A percentile compares a stretch with the other conserved stretches of the same genome.
These are phyloP conservation scores for Bipolaris victoriae DNA, from an alignment of 2,329 filamentous ascomycete genomes.

Conservation along the genomic window DNA sequence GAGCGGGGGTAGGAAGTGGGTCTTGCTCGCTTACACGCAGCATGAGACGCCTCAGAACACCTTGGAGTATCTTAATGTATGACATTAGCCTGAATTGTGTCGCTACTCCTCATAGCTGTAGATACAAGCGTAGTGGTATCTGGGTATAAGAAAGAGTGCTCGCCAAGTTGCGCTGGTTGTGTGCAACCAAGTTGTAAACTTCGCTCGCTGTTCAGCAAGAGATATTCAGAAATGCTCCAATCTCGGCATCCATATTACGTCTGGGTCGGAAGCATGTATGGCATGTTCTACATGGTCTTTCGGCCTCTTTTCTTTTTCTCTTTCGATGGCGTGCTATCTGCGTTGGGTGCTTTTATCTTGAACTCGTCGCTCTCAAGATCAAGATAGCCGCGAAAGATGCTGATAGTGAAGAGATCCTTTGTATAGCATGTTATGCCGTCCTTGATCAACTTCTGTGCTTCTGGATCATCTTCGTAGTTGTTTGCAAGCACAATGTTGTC, in stretches of 20 bases:
- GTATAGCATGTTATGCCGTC: slow-evolving; percentile 47
- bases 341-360: slow-evolving; percentile 23
- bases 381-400: slow-evolving; percentile 52
- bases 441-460: slow-evolving; percentile 43
- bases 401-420: slow-evolving; percentile 53
- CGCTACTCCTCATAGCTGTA: background rate
- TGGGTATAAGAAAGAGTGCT: slow-evolving; percentile 2
- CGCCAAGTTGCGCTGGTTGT: background rate
- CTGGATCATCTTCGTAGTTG: slow-evolving; percentile 43
- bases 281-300: slow-evolving; percentile 16
- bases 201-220: slow-evolving; percentile 17
- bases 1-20: slow-evolving; percentile 9
- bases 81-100: background rate
- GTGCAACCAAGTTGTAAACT: background rate
- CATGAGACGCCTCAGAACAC: background rate
- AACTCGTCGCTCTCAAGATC: slow-evolving; percentile 51
- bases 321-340: slow-evolving; percentile 6
- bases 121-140: background rate
- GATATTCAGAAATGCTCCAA: background rate
- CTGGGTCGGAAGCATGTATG: background rate
- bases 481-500: slow-evolving; percentile 49
- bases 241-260: background rate
- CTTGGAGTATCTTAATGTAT: background rate
- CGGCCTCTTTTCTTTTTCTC: slow-evolving; percentile 26
- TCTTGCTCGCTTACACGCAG: slow-evolving; percentile 15